phyloP scores from a whole-genome alignment of 2,329 filamentous ascomycete genomes.

The Hortaea werneckii region DNA sequence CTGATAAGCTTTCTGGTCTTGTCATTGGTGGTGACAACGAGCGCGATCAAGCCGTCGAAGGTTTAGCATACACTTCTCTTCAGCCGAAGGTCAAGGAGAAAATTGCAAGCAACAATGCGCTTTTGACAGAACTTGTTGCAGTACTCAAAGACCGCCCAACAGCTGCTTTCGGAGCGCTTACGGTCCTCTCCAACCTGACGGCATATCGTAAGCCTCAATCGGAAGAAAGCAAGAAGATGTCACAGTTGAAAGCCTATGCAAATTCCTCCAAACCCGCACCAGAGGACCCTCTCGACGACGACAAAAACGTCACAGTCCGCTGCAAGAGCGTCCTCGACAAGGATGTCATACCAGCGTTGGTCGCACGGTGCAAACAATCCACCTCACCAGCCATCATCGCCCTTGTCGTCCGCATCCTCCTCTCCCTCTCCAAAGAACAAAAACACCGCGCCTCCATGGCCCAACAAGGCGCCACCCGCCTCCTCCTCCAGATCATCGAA shows the following conservation, averaged over 20 bases:
- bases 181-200: constrained; percentile 76
- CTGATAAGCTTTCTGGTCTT: constrained; percentile 19
- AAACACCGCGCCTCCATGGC: constrained; percentile 68
- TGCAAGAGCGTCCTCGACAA: constrained; percentile 72
- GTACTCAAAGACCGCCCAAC: constrained; percentile 41
- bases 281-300: constrained; percentile 61
- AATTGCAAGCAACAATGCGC: constrained; percentile 55
- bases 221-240: constrained; percentile 87
- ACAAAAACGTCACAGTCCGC: constrained; percentile 62
- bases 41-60: constrained; percentile 66
- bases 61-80: constrained; percentile 82
- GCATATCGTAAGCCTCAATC: constrained; percentile 65
- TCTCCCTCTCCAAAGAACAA: constrained; percentile 64
- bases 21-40: constrained; percentile 25
- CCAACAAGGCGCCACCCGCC: constrained; percentile 85
- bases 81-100: constrained; percentile 77
- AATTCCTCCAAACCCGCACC: constrained; percentile 60
- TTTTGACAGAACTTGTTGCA: constrained; percentile 61
- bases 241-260: constrained; percentile 87
- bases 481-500: constrained; percentile 63
- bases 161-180: constrained; percentile 70
- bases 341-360: constrained; percentile 65
- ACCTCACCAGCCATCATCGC: constrained; percentile 56
- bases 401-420: constrained; percentile 66
- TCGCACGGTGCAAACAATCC: constrained; percentile 38